Percentiles rank a stretch among this genome's conserved stretches.
These are phyloP conservation scores for Zymoseptoria tritici DNA, from an alignment of 2,329 filamentous ascomycete genomes.

Conservation along the genomic window DNA sequence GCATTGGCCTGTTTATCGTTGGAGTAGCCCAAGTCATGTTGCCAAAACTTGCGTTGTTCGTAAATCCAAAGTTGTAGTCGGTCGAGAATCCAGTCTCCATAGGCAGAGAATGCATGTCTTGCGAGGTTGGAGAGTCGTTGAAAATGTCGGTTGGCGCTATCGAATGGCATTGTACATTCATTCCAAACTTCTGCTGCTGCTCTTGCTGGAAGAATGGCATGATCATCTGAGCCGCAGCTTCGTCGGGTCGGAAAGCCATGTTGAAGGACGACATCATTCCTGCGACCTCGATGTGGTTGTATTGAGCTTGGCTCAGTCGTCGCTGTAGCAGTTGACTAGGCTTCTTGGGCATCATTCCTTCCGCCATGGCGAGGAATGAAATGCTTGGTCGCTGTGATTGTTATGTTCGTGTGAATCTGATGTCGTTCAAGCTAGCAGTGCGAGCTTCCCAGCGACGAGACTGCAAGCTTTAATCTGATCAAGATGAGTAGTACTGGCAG, in stretches of 20 bases:
- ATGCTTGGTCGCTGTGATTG: background rate
- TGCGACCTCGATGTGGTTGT: slow-evolving; percentile 19
- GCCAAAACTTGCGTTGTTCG: slow-evolving; percentile 17
- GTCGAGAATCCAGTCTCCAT: slow-evolving; percentile 9
- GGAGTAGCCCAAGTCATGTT: slow-evolving; percentile 17
- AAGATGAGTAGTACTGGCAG: background rate
- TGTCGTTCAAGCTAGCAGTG: background rate
- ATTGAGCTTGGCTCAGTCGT: slow-evolving; percentile 21
- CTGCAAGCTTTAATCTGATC: background rate
- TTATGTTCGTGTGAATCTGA: background rate
- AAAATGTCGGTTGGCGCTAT: slow-evolving; percentile 19
- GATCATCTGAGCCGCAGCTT: slow-evolving; percentile 9
- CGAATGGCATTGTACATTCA: slow-evolving; percentile 10
- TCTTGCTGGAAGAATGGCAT: slow-evolving; percentile 12
- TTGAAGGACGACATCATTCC: slow-evolving; percentile 25
- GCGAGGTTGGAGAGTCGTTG: slow-evolving; percentile 7
- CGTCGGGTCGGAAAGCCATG: slow-evolving; percentile 23
- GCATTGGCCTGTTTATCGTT: slow-evolving; percentile 6
- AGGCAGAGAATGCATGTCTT: slow-evolving; percentile 8
- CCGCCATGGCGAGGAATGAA: slow-evolving; percentile 14
- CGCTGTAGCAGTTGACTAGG: slow-evolving; percentile 22
- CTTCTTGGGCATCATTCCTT: slow-evolving; percentile 10
- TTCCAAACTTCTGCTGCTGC: slow-evolving; percentile 13
- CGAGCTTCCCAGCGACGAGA: background rate
- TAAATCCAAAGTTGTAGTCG: slow-evolving; percentile 4